Conservation (phyloP, 441 rosid species). For the Raphanus hybrid region DNA sequence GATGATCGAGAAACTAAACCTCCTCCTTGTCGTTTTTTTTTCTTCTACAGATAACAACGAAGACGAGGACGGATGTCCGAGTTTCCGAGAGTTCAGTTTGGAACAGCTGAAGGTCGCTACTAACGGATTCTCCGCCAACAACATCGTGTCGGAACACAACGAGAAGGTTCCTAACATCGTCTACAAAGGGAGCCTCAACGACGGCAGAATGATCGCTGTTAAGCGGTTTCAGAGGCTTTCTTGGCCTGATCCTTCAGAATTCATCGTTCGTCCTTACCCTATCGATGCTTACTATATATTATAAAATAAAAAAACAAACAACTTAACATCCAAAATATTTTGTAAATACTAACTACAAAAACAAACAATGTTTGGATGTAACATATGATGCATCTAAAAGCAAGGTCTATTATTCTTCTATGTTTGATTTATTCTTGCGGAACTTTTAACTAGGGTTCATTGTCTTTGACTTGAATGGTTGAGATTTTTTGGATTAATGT, state of each 20-base stretch:
- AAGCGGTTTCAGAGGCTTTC: constrained; percentile 47
- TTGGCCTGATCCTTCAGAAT: constrained; percentile 71
- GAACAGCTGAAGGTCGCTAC: constrained; percentile 63
- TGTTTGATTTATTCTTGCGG: not conserved
- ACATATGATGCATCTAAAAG: not conserved
- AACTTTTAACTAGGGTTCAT: not conserved
- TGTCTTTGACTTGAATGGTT: constrained; percentile 3
- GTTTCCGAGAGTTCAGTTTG: constrained; percentile 47
- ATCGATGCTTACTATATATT: not conserved
- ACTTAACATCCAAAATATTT: not conserved
- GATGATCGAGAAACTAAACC: constrained; percentile 29
- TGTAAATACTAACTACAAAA: not conserved
- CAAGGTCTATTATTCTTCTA: no score
- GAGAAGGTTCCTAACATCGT: constrained; percentile 73
- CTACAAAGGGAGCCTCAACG: constrained; percentile 58
- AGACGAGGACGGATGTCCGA: constrained; percentile 36
- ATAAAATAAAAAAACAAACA: not conserved
- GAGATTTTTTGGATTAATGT: not conserved
- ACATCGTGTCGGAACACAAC: constrained; percentile 74
- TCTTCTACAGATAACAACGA: constrained; percentile 25
- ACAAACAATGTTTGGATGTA: not conserved
- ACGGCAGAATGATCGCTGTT: constrained; percentile 59
- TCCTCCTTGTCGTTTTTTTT: not conserved
- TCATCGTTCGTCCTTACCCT: constrained; percentile 50
- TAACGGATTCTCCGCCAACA: constrained; percentile 57